Evolutionary conservation across 2,329 filamentous ascomycete species (phyloP).

Genomic region (Oidium heveae): DNA sequence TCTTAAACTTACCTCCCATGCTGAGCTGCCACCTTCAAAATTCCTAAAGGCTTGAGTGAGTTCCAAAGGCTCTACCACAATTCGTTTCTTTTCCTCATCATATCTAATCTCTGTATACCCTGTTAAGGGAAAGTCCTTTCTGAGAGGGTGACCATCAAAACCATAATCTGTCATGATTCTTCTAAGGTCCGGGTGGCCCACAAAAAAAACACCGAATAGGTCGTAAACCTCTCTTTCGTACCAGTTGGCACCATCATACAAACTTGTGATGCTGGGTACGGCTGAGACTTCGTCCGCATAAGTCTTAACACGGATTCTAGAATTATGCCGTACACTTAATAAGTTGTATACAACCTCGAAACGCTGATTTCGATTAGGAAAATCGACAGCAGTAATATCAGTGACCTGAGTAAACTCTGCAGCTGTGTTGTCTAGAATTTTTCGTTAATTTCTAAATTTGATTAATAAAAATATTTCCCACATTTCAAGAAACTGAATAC

Average conservation of each 20-base stretch:
- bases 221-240: conserved; percentile 97
- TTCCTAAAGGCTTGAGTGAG: conserved; percentile 96
- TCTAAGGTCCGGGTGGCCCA: conserved; percentile 79
- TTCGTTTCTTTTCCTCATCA: conserved; percentile 99
- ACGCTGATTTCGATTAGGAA: conserved; percentile 78
- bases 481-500: conserved; percentile 85
- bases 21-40: conserved; percentile 69
- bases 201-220: conserved; percentile 91
- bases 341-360: conserved; percentile 98
- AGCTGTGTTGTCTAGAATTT: conserved; percentile 65
- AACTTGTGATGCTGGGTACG: conserved; percentile 60
- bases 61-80: conserved; percentile 92
- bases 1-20: conserved; percentile 34
- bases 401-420: conserved; percentile 89
- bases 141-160: conserved; percentile 87
- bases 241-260: conserved; percentile 96
- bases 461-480: conserved; percentile 2
- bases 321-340: conserved; percentile 85
- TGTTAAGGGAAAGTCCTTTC: conserved; percentile 94
- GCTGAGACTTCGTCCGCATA: conserved; percentile 92
- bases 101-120: conserved; percentile 96
- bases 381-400: conserved; percentile 86
- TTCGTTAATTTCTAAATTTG: conserved; percentile 3
- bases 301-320: conserved; percentile 91
- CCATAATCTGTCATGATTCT: conserved; percentile 99